phyloP scores from a whole-genome alignment of 106 monocot species.

The Triglochin maritima region DNA sequence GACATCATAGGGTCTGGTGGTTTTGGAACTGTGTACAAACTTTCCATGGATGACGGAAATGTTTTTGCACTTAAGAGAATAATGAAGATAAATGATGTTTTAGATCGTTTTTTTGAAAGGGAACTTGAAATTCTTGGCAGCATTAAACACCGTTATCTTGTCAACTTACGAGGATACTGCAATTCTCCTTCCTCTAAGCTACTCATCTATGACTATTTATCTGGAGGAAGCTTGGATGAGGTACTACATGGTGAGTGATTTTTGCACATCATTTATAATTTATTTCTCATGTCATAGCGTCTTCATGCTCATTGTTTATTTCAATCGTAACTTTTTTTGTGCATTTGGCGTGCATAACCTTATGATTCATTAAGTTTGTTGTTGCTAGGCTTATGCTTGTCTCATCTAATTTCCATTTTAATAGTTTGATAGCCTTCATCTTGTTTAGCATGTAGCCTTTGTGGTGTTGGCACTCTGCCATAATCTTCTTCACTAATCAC shows the following conservation, averaged over 20 bases:
- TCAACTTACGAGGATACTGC: constrained; percentile 95
- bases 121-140: constrained; percentile 98
- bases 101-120: constrained; percentile 81
- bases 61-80: constrained; percentile 95
- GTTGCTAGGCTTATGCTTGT: no score
- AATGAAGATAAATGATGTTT: constrained; percentile 69
- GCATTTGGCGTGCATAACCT: no score
- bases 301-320: no score
- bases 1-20: constrained; percentile 82
- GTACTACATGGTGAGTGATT: constrained; percentile 63
- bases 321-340: no score
- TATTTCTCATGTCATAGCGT: no score
- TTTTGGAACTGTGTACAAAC: constrained; percentile 93
- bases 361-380: no score
- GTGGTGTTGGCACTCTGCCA: no score
- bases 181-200: constrained; percentile 88
- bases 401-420: no score
- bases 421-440: no score
- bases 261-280: neutral
- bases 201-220: constrained; percentile 75
- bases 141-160: constrained; percentile 95
- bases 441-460: no score
- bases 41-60: constrained; percentile 93
- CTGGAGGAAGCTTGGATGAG: constrained; percentile 97
- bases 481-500: no score